These are phyloP conservation scores for Gnomoniopsis smithogilvyi DNA, from an alignment of 2,329 filamentous ascomycete species.

Conservation along the genomic window DNA sequence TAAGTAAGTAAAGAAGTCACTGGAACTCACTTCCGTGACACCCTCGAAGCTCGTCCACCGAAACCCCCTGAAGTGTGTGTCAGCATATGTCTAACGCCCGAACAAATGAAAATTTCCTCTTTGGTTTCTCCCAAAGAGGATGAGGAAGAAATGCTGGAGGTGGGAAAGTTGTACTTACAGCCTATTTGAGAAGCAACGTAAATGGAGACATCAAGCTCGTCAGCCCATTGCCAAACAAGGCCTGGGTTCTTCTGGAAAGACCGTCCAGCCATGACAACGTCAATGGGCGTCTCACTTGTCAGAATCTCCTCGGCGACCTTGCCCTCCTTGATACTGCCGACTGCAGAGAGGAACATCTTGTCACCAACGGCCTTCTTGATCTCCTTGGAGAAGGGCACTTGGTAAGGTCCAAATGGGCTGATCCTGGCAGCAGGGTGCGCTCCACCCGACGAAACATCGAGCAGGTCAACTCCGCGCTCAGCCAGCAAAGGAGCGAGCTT, in stretches of 20 bases:
- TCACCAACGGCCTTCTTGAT: constrained; percentile 71
- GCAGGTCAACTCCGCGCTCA: constrained; percentile 66
- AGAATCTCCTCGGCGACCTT: constrained; percentile 46
- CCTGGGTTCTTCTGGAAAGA: constrained; percentile 59
- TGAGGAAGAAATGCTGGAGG: too few species aligned
- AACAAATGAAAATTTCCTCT: too few species aligned
- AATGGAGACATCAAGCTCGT: constrained; percentile 47
- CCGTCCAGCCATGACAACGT: constrained; percentile 48
- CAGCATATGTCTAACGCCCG: too few species aligned
- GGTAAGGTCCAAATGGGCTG: constrained; percentile 57
- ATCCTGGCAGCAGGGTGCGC: constrained; percentile 59
- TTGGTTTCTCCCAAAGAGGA: too few species aligned
- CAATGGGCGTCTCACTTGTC: constrained; percentile 38
- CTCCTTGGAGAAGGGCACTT: constrained; percentile 65
- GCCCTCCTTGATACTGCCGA: constrained; percentile 46
- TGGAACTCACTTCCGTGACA: constrained; percentile 9
- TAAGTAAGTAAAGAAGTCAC: too few species aligned
- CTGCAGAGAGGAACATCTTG: constrained; percentile 42
- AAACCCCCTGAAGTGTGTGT: constrained; percentile 36
- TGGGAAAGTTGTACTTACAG: constrained; percentile 34
- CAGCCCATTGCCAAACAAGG: constrained; percentile 52
- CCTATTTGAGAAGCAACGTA: constrained; percentile 50
- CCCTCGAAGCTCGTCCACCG: constrained; percentile 29
- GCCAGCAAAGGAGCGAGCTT: constrained; percentile 62
- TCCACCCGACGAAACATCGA: constrained; percentile 71